These are phyloP conservation scores for Talaromyces stipitatus DNA, from an alignment of 495 filamentous ascomycete genomes.

Conservation along the genomic window DNA sequence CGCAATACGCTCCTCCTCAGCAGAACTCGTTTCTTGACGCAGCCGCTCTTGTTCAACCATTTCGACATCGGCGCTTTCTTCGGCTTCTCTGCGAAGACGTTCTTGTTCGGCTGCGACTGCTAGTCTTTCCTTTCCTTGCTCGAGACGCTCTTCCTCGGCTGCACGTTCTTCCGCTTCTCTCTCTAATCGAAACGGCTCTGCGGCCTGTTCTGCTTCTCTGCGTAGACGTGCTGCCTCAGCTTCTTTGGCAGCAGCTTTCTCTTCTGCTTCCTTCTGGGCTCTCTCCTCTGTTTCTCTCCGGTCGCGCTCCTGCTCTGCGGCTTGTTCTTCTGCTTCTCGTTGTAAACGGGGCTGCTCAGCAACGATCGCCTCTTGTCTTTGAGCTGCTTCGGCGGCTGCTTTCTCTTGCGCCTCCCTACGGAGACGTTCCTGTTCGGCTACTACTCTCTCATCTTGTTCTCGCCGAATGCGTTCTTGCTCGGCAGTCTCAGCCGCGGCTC, in stretches of 20 bases:
- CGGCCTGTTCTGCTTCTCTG: not conserved
- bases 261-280: not conserved
- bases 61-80: no score
- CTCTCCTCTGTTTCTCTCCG: no score
- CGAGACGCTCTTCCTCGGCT: not conserved
- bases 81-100: not conserved
- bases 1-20: not conserved
- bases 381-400: not conserved
- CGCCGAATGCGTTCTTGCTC: not conserved
- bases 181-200: not conserved
- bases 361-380: not conserved
- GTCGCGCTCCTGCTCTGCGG: not conserved
- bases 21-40: no score
- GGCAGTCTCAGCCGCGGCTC: not conserved
- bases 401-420: not conserved
- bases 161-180: not conserved
- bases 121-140: not conserved
- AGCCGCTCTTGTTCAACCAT: no score
- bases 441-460: not conserved
- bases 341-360: not conserved
- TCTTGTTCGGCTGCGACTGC: not conserved
- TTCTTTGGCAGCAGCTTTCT: not conserved
- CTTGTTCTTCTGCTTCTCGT: not conserved
- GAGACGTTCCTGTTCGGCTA: not conserved
- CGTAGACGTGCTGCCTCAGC: not conserved